Evolutionary conservation across 306 rosid species (phyloP).

Genomic region (Lathyrus aphaca): DNA sequence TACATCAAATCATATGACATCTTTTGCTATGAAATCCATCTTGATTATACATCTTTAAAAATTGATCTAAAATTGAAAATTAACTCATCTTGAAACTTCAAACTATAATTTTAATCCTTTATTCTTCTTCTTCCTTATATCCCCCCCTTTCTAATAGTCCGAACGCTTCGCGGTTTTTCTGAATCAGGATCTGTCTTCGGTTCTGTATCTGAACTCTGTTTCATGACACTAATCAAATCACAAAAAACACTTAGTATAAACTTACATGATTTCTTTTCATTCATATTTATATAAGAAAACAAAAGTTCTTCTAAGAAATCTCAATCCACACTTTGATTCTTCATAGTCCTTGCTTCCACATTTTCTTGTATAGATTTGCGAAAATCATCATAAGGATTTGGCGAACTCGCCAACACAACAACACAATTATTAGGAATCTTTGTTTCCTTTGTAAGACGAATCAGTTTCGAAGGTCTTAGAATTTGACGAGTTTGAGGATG

Average conservation of each 20-base stretch:
- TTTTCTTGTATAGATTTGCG: slow-evolving; percentile 63
- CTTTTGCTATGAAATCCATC: too few relatives aligned
- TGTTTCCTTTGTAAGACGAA: background rate
- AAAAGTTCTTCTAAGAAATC: slow-evolving; percentile 81
- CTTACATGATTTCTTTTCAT: slow-evolving; percentile 64
- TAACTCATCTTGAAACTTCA: background rate
- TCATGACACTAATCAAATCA: slow-evolving; percentile 57
- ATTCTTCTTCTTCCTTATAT: slow-evolving; percentile 26
- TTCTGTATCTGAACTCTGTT: slow-evolving; percentile 28
- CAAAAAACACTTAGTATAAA: slow-evolving; percentile 71
- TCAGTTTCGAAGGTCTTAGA: slow-evolving; percentile 7
- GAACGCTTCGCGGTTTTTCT: slow-evolving; percentile 40
- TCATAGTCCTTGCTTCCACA: slow-evolving; percentile 52
- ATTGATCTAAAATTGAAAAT: too few relatives aligned
- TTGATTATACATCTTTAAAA: too few relatives aligned
- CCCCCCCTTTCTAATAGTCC: slow-evolving; percentile 39
- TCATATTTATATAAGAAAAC: slow-evolving; percentile 59
- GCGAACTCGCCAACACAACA: slow-evolving; percentile 60
- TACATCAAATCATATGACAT: too few relatives aligned
- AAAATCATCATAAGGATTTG: slow-evolving; percentile 61
- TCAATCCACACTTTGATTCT: slow-evolving; percentile 66
- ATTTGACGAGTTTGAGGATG: slow-evolving; percentile 47
- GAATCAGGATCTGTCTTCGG: slow-evolving; percentile 19
- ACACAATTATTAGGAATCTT: slow-evolving; percentile 52
- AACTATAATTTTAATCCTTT: slow-evolving; percentile 23